Evolutionary conservation across 768 basidiomycete species (phyloP), one percentile per base, ranked within the genome.

Genomic region (Tylopilus sp.): DNA sequence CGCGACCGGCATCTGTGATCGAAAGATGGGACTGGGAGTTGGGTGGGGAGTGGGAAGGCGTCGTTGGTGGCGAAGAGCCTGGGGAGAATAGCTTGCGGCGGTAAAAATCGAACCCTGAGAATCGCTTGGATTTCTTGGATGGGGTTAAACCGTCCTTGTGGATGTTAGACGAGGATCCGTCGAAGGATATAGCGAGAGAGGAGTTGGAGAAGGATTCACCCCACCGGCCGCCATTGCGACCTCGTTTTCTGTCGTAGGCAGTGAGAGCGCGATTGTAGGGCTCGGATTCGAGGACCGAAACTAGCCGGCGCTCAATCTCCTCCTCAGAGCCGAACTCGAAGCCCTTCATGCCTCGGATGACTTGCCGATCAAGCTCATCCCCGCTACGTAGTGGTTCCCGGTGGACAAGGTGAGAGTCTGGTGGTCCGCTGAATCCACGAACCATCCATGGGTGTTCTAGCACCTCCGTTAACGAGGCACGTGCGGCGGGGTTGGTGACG

Each of bases 21-120:
- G 79, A 77, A 7, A 84, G 72, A 45, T 81, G 78, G 1, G 80
- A 78, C 56, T 79, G 81, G 4, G 84, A 87, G 46, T 73, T 75
- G 17, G 83, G 81, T 8, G 84, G 83, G 13, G 86, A 86, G 56
- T 78, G 75, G 30, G 80, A 74, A 2, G 86, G 83, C 0, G 85
- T 81, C 16, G 60, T 54, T 3, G 77, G 77, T 12, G 78, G 80
- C 1, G 78, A 77, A 22, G 78, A 71, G 3, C 66, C 63, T 0
- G 80, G 76, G 4, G 82, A 78, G 71, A 93, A 94, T 42, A 98
- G 71, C 71, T 95, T 98, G 63, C 87, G 83, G 34, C 90, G 82
- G 65, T 95, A 96, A 63, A 93, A 97, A 64, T 97, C 95, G 64
- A 99, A 90, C 3, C 87, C 96, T 13, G 90, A 93, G 69, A 98